Base-by-base conservation (phyloP, 2,329 filamentous ascomycete genomes). In the Monosporascus sp. region DNA sequence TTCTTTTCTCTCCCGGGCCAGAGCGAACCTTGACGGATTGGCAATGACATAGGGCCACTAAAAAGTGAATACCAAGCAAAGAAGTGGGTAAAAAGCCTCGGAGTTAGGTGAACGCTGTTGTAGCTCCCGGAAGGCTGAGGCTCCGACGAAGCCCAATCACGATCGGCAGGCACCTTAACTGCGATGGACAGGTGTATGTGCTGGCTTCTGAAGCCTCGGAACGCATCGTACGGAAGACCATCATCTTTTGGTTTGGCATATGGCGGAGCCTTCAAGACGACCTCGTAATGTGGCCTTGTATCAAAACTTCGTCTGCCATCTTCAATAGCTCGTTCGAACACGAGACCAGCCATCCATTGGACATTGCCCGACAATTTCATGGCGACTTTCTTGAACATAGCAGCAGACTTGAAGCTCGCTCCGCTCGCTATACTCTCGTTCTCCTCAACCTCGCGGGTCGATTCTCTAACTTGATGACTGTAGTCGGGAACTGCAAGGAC, bases 311-410 rank as follows among this genome's bases (percentile, higher is more conserved):
- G 82, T 51, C 80, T 77, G 36, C 86, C 87, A 50, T 85, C 74
- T 45, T 84, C 82, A 31, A 92, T 77, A 57, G 93, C 89, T 46
- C 88, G 85, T 70, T 99, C 94, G 66, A 99, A 99, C 48, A 96
- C 89, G 39, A 99, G 76, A 0, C 94, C 95, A 15, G 89, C 86
- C 65, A 93, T 81, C 89, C 91, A 97, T 69, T 90, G 88, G 1
- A 99, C 94, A 65, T 94, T 95, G 15, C 94, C 94, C 3, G 94
- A 97, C 14, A 99, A 79, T 71, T 99, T 99, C 93, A 99, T 97
- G 49, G 96, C 84, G 3, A 97, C 94, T 72, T 99, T 99, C 71
- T 96, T 96, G 78, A 99, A 99, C 1, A 86, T 79, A n/a, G 91
- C 88, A 2, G 87, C 84, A 37, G 87, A 82, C 61, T 84, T 89